Evolutionary conservation across 1,139 yeast species (phyloP), one percentile per base, ranked within the genome.

Genomic region (Entelexis paramagnoliae): DNA sequence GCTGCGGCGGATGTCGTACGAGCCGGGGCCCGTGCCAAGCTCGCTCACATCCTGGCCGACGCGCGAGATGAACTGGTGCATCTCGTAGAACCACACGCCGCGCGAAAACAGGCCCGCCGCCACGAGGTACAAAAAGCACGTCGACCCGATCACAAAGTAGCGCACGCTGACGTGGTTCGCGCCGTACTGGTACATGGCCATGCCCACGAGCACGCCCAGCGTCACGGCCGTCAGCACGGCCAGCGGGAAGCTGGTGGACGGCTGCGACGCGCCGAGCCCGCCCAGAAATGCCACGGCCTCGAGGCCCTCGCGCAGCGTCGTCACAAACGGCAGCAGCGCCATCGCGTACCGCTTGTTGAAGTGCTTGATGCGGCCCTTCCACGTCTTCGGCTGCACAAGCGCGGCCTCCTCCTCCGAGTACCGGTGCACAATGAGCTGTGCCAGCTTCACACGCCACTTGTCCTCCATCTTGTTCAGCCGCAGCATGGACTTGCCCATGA

Each of bases 21-120:
- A 81, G 64, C 96, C 96, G 47, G 94, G 89, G 60, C 96, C 96
- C 49, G 85, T 78, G 60, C 96, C 96, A 60, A 74, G 72, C 70
- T 88, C 96, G 40, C 91, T 74, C 38, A 94, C 93, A 70, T 87
- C 96, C 70, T 87, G 88, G 66, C 96, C 96, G 34, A 89, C 80
- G 48, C 70, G 66, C 56, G 72, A 63, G 68, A 77, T 77, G 70
- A 75, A 88, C 45, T 65, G 68, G 65, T 86, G 77, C 62, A 73
- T 75, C 70, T 87, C 89, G 59, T 84, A 81, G 67, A 70, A 81
- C 96, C 96, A 88, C 45, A 87, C 78, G 65, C 91, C 95, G 71
- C 95, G 78, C 47, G 95, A 85, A 68, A 85, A 82, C 60, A 88
- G 74, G 58, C 95, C 96, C 4, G 95, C 94, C 24, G 94, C 77